Percentiles rank a stretch among this genome's conserved stretches.
Conservation (phyloP, 2,329 filamentous ascomycete species). For the Trichoderma endophyticum region DNA sequence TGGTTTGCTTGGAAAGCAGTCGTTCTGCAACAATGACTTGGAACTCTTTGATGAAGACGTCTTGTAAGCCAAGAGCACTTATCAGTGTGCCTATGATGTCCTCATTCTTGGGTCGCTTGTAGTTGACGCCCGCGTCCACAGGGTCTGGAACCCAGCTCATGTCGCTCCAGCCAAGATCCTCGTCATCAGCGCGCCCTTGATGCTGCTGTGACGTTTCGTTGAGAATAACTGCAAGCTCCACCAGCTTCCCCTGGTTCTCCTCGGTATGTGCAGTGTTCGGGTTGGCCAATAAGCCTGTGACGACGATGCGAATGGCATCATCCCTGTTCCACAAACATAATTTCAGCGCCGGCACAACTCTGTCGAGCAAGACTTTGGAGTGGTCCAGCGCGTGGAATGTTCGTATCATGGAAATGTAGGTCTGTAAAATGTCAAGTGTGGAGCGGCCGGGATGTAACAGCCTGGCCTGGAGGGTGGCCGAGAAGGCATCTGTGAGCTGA, state of each 20-base stretch:
- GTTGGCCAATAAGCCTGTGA: constrained; percentile 67
- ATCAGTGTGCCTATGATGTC: constrained; percentile 92
- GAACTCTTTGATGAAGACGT: constrained; percentile 91
- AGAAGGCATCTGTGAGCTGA: constrained; percentile 68
- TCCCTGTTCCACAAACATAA: constrained; percentile 74
- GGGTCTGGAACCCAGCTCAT: constrained; percentile 93
- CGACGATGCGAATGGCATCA: constrained; percentile 74
- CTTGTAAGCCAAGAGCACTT: constrained; percentile 81
- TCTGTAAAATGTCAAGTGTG: constrained; percentile 70
- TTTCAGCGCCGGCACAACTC: constrained; percentile 69
- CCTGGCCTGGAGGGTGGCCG: constrained; percentile 59
- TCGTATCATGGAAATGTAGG: constrained; percentile 76
- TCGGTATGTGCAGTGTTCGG: constrained; percentile 50
- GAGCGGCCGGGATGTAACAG: constrained; percentile 73
- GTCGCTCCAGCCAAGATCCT: constrained; percentile 84
- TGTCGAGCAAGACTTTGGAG: constrained; percentile 72
- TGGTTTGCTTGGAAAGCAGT: constrained; percentile 62
- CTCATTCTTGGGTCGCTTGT: constrained; percentile 81
- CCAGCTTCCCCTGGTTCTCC: constrained; percentile 50
- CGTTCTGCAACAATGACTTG: constrained; percentile 85
- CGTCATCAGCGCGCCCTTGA: constrained; percentile 54
- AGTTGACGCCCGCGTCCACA: constrained; percentile 87
- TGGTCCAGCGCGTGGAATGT: constrained; percentile 73
- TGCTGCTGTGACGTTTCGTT: constrained; percentile 57
- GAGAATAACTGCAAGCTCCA: constrained; percentile 66